Evolutionary conservation across 1,139 yeast species (phyloP).

Genomic region (Pichia sp.): DNA sequence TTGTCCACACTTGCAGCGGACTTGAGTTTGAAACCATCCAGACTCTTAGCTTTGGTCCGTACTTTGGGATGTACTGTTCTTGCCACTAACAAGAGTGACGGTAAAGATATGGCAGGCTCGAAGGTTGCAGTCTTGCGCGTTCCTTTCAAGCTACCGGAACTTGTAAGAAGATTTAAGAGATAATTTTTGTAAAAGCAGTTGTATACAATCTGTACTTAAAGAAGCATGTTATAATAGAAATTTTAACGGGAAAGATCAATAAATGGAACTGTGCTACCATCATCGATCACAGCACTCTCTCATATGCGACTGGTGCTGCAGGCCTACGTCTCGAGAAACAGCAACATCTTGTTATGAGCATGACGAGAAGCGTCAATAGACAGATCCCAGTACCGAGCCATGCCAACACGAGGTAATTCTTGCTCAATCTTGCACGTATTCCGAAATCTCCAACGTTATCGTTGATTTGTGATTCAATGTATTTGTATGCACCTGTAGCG

Average conservation of each 20-base stretch:
- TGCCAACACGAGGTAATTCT: conserved; percentile 30
- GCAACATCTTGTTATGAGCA: conserved; percentile 26
- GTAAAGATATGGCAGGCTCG: conserved; percentile 66
- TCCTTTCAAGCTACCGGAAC: conserved; percentile 85
- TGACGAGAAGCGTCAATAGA: conserved; percentile 32
- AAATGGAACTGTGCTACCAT: no score
- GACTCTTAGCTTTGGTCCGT: conserved; percentile 59
- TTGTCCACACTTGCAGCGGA: conserved; percentile 81
- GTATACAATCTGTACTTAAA: no score
- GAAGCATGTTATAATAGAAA: no score
- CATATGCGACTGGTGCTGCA: no score
- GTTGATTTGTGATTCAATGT: conserved; percentile 33
- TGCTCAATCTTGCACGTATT: conserved; percentile 28
- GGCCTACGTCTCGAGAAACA: no score
- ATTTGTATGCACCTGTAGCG: conserved; percentile 37
- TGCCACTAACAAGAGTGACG: conserved; percentile 70
- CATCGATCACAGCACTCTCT: no score
- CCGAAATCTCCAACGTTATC: conserved; percentile 31
- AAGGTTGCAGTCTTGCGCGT: conserved; percentile 80
- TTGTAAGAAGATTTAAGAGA: conserved; percentile 46
- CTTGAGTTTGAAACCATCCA: conserved; percentile 73
- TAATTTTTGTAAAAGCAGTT: neutral
- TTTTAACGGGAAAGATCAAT: no score
- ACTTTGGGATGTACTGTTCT: conserved; percentile 80
- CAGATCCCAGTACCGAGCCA: conserved; percentile 40